Evolutionary conservation across 805 yeast species (phyloP), one percentile per base, ranked within the genome.

Genomic region (Schwanniomyces polymorphus): DNA sequence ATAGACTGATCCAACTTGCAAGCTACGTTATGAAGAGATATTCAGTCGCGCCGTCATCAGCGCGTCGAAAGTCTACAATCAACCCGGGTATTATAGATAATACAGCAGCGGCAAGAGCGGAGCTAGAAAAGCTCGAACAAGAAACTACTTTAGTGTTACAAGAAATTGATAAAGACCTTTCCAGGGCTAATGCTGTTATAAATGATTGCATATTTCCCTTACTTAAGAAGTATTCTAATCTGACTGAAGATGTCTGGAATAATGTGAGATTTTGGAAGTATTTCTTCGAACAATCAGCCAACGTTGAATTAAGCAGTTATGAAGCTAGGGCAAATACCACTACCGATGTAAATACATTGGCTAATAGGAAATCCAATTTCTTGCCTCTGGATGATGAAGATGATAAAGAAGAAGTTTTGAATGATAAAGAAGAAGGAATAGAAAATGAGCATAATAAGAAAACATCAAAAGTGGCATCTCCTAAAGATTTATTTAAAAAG

Each of bases 81-180:
- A 49, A 45, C 33, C 41, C 57, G 3, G 49, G 50, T 14, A 23
- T 29, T 27, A 43, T 34, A 23, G 50, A 43, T 12, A 51, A 50
- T 26, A 43, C 47, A 11, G 58, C 49, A 25, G 52, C 63, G 12
- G 65, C 64, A 34, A 61, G 64, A n/a, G 54, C 63, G 29, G 75
- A 70, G 50, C 55, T 73, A 33, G 95, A 89, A 57, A 74, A 80
- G 55, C 63, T 88, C 38, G 96, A 90, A 57, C 95, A 87, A 61
- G 86, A 84, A 58, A 86, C 88, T 37, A 88, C 96, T 0, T 63
- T 86, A 44, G 80, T 84, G 5, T 67, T 91, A 41, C 97, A 89
- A 63, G 85, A 84, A 41, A 87, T 91, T 21, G 96, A 90, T 66
- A 77, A 82, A 41, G 85, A 88, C 58, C 74, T 90, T 42, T 78